A percentile compares a stretch with the other conserved stretches of the same genome.
These are phyloP conservation scores for Colletotrichum limetticola DNA, from an alignment of 2,329 filamentous ascomycete genomes.

Conservation along the genomic window DNA sequence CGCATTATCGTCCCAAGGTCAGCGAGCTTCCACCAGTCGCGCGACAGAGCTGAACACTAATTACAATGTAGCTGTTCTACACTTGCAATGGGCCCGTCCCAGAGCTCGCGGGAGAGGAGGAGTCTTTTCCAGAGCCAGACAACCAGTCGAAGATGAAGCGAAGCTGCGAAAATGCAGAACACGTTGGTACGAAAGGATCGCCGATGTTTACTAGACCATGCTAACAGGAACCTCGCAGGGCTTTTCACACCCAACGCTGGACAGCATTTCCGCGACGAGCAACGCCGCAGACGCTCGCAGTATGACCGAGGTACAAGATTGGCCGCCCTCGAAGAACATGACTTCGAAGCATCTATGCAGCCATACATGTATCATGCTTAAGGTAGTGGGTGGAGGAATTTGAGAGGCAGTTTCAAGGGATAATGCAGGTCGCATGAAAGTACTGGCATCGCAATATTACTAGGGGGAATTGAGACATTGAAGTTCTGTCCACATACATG, in stretches of 20 bases:
- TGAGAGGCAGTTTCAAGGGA: background rate
- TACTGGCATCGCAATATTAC: background rate
- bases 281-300: conserved; percentile 79
- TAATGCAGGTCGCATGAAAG: background rate
- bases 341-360: conserved; percentile 58
- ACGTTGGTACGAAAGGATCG: conserved; percentile 71
- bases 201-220: background rate
- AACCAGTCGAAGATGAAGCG: conserved; percentile 90
- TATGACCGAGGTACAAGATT: conserved; percentile 85
- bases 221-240: conserved; percentile 54
- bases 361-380: conserved; percentile 39
- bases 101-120: conserved; percentile 74
- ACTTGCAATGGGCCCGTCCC: conserved; percentile 59
- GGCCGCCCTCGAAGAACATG: conserved; percentile 73
- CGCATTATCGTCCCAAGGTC: conserved; percentile 86
- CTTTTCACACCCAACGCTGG: conserved; percentile 84
- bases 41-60: conserved; percentile 5
- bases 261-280: conserved; percentile 78
- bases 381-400: conserved; percentile 37
- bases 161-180: conserved; percentile 86
- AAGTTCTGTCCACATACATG: conserved; percentile 4
- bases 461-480: conserved; percentile 4
- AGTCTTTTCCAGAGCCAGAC: conserved; percentile 81
- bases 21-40: background rate
- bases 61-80: conserved; percentile 58